A percentile compares a stretch with the other conserved stretches of the same genome.
These are phyloP conservation scores for Phaeosphaeriaceae sp. DNA, from an alignment of 2,329 filamentous ascomycete species.

Conservation along the genomic window DNA sequence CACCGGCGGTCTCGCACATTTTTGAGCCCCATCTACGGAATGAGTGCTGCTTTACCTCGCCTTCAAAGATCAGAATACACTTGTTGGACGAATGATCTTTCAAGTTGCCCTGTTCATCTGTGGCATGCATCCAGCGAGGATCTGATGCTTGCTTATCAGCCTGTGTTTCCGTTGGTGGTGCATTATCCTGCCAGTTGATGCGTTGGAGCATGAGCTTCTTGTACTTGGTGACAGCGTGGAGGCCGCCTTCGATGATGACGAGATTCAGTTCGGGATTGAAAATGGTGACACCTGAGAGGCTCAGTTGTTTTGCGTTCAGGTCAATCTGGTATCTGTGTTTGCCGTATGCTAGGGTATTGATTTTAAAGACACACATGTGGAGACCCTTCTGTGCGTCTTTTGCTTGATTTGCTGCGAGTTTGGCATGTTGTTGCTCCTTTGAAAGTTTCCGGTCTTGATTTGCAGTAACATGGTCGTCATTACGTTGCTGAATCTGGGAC, in stretches of 20 bases:
- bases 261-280: slow-evolving; percentile 89
- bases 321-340: slow-evolving; percentile 93
- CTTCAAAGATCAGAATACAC: slow-evolving; percentile 87
- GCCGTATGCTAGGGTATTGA: slow-evolving; percentile 87
- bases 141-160: slow-evolving; percentile 67
- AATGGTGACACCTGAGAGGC: slow-evolving; percentile 87
- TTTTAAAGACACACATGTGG: slow-evolving; percentile 84
- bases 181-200: slow-evolving; percentile 93
- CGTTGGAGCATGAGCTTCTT: slow-evolving; percentile 93
- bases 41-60: slow-evolving; percentile 77
- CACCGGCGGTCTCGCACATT: slow-evolving; percentile 90
- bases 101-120: slow-evolving; percentile 77
- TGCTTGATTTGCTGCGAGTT: slow-evolving; percentile 80
- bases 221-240: slow-evolving; percentile 81
- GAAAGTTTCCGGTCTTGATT: slow-evolving; percentile 89
- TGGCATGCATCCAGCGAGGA: slow-evolving; percentile 76
- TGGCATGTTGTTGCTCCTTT: slow-evolving; percentile 85
- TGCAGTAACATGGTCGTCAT: slow-evolving; percentile 73
- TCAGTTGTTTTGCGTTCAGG: slow-evolving; percentile 88
- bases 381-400: slow-evolving; percentile 88
- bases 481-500: slow-evolving; percentile 86
- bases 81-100: slow-evolving; percentile 84
- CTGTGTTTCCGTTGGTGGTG: slow-evolving; percentile 65
- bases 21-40: slow-evolving; percentile 88
- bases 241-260: slow-evolving; percentile 89